These are phyloP conservation scores for Ophiostoma ulmi DNA, from an alignment of 2,329 filamentous ascomycete genomes.

Conservation along the genomic window DNA sequence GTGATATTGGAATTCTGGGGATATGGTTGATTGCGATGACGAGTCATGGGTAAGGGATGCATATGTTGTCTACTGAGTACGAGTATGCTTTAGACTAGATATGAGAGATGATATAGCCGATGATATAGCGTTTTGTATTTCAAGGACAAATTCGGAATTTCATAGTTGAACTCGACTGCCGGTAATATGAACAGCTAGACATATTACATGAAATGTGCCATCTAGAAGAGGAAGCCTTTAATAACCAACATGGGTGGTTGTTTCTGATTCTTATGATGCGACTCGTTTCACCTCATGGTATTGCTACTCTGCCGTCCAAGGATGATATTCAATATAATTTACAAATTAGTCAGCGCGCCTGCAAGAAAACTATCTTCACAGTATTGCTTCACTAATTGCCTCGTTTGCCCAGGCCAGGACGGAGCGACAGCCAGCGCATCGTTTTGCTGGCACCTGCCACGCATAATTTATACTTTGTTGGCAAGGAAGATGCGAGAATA, in stretches of 20 bases:
- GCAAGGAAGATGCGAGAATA: not conserved
- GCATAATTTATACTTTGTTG: not conserved
- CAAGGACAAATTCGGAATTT: not conserved
- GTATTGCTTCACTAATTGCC: no score
- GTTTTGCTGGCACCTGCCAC: not conserved
- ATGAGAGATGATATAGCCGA: not conserved
- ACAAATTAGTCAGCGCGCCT: not conserved
- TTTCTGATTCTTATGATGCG: not conserved
- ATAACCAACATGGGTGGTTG: not conserved
- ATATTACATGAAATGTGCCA: not conserved
- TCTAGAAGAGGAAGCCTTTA: not conserved
- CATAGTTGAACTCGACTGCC: not conserved
- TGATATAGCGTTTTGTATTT: no score
- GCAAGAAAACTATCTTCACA: no score
- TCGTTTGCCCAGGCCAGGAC: not conserved
- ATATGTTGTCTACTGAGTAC: not conserved
- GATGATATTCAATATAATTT: not conserved
- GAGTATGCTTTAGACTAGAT: not conserved
- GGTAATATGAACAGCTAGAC: not conserved
- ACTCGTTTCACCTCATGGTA: conserved; percentile 8
- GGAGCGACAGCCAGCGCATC: not conserved
- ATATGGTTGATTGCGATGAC: conserved; percentile 10
- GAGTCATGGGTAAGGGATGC: not conserved
- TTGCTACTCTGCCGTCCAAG: not conserved
- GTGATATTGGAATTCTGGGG: not conserved